Evolutionary conservation across 345 rosid genomes (phyloP), one percentile per base, ranked within the genome.

Genomic region (Aegle marmelos): DNA sequence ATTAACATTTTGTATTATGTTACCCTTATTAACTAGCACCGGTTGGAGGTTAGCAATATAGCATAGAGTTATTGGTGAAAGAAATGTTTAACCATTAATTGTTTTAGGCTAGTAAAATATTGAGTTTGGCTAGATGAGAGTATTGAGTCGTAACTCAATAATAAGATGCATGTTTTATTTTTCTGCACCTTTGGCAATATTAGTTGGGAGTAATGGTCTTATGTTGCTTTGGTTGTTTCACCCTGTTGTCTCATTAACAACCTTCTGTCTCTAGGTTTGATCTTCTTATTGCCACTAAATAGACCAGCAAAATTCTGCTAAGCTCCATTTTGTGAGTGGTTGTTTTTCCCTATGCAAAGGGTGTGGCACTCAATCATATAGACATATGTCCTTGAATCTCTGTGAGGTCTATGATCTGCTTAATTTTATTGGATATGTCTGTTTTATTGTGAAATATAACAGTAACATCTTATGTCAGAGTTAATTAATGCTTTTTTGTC

Each of bases 341-440:
- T 48, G 31, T 67, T 78, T 76, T 80, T 68, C 75, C 69, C 37
- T 82, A 81, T 65, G 34, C 81, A 81, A 65, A 41, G 76, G 77
- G 69, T 76, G 64, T 56, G 72, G 2, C 56, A 16, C 16, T 45
- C 58, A 69, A 69, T 50, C 30, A 48, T 53, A 71, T 64, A 70
- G 80, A 75, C 66, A 71, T 74, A 74, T 76, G 73, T 70, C 58
- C 67, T 82, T 79, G 77, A 79, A 77, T 83, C 78, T 36, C 65
- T 76, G 9, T 78, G 83, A 74, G 84, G 82, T 81, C 74, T 77
- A 66, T 61, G 73, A 41, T 77, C 61, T 79, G 76, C 64, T 76
- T 64, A 58, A 74, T 76, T 64, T 64, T 21, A 39, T 53, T 28
- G 54, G 27, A 19, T 16, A 31, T 48, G 79, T 34, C 31, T 1